Evolutionary conservation across 2,329 filamentous ascomycete genomes (phyloP).

Genomic region (Myriosclerotinia curreyana): DNA sequence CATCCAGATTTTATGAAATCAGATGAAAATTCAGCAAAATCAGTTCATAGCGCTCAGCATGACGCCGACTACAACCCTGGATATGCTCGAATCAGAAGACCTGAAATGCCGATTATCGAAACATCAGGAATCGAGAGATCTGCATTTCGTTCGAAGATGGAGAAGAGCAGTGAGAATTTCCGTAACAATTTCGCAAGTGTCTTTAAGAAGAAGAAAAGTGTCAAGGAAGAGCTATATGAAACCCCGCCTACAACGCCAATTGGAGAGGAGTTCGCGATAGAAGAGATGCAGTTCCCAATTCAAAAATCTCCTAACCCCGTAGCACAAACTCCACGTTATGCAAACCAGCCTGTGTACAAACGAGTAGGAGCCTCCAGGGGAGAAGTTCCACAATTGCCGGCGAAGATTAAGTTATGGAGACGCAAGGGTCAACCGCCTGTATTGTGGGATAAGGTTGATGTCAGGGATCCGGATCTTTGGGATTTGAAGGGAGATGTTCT

Average conservation of each 20-base stretch:
- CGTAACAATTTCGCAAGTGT: conserved; percentile 15
- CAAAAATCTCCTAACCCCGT: not conserved
- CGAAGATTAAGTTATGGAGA: conserved; percentile 13
- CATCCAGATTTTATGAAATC: conserved; percentile 11
- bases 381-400: not conserved
- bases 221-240: conserved; percentile 4
- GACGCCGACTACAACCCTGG: conserved; percentile 3
- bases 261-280: conserved; percentile 2
- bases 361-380: not conserved
- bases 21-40: conserved; percentile 5
- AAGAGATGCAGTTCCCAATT: not conserved
- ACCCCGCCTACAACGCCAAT: conserved; percentile 7
- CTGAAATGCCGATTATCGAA: conserved; percentile 18
- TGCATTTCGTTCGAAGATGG: conserved; percentile 15
- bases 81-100: conserved; percentile 20
- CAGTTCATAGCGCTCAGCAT: not conserved
- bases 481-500: conserved; percentile 59
- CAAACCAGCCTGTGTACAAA: not conserved
- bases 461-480: conserved; percentile 42
- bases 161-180: conserved; percentile 20
- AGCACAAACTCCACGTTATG: not conserved
- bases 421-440: not conserved
- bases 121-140: conserved; percentile 21
- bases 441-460: conserved; percentile 11
- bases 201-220: conserved; percentile 22